Conservation (phyloP, 2,329 filamentous ascomycete genomes). For the Colletotrichum plurivorum region DNA sequence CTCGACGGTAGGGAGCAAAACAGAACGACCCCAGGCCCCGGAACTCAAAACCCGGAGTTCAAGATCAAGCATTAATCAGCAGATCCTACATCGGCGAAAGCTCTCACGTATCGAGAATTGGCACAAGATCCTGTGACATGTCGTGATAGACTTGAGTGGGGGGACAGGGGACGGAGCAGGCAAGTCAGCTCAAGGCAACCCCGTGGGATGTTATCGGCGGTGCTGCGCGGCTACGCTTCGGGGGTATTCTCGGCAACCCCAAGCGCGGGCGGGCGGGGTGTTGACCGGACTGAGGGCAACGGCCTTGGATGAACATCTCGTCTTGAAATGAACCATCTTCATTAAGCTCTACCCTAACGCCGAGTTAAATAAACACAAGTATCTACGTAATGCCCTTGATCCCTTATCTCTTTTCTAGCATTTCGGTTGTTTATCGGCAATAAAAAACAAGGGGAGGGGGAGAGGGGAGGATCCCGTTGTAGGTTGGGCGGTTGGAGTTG, state of each 20-base stretch:
- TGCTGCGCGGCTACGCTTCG: background rate
- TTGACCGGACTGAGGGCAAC: too few relatives aligned
- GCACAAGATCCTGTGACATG: conserved; percentile 35
- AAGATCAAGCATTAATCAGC: conserved; percentile 9
- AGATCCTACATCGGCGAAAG: conserved; percentile 10
- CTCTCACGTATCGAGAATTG: conserved; percentile 9
- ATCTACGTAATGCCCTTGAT: too few relatives aligned
- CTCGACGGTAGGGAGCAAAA: background rate
- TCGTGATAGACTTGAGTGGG: conserved; percentile 34
- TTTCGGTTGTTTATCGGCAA: too few relatives aligned
- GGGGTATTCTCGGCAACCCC: conserved; percentile 7
- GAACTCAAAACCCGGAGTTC: background rate
- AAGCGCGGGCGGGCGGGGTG: background rate
- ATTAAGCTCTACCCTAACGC: too few relatives aligned
- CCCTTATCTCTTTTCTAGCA: too few relatives aligned
- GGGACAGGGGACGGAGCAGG: too few relatives aligned
- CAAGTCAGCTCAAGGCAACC: too few relatives aligned
- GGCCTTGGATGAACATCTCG: too few relatives aligned
- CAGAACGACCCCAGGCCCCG: background rate
- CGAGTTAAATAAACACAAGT: too few relatives aligned
- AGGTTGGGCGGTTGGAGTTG: conserved; percentile 7
- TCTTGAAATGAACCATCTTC: too few relatives aligned
- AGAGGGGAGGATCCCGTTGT: conserved; percentile 1
- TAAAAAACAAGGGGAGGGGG: too few relatives aligned
- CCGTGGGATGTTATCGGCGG: background rate